These are phyloP conservation scores for Crithidia sp. DNA, from an alignment of 208 protist species.

Conservation along the genomic window DNA sequence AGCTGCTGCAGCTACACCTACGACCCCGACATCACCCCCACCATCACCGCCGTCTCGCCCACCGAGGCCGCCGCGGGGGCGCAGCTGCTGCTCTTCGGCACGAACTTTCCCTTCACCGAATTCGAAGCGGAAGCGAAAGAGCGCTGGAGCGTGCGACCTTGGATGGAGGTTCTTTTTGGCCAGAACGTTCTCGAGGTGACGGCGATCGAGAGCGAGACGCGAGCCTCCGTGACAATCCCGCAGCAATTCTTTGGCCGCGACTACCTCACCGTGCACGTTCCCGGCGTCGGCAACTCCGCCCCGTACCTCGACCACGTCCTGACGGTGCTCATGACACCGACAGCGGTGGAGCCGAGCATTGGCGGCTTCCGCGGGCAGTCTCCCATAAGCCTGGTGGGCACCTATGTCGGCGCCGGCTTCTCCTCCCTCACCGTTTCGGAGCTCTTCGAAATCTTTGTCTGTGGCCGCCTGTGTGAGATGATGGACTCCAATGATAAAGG, in stretches of 20 bases:
- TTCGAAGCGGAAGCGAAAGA: not conserved
- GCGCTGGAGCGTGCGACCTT: not conserved
- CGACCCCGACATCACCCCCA: slow-evolving; percentile 31
- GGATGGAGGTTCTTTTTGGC: slow-evolving; percentile 22
- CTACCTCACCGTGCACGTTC: slow-evolving; percentile 27
- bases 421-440: not conserved
- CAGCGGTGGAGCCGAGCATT: slow-evolving; percentile 29
- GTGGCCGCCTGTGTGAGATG: slow-evolving; percentile 39
- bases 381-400: slow-evolving; percentile 35
- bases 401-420: slow-evolving; percentile 10
- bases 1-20: slow-evolving; percentile 49
- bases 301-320: slow-evolving; percentile 6
- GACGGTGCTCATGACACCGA: slow-evolving; percentile 36
- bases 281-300: slow-evolving; percentile 26
- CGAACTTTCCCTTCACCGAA: not conserved
- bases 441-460: slow-evolving; percentile 39
- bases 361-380: slow-evolving; percentile 29
- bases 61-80: slow-evolving; percentile 12
- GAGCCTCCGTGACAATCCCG: slow-evolving; percentile 24
- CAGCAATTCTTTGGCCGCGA: slow-evolving; percentile 24
- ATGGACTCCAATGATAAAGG: slow-evolving; percentile 18
- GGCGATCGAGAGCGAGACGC: slow-evolving; percentile 16
- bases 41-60: slow-evolving; percentile 37
- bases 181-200: slow-evolving; percentile 2
- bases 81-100: slow-evolving; percentile 25